phyloP scores from a whole-genome alignment of 768 basidiomycete species.

The Ephemerocybe angulata region DNA sequence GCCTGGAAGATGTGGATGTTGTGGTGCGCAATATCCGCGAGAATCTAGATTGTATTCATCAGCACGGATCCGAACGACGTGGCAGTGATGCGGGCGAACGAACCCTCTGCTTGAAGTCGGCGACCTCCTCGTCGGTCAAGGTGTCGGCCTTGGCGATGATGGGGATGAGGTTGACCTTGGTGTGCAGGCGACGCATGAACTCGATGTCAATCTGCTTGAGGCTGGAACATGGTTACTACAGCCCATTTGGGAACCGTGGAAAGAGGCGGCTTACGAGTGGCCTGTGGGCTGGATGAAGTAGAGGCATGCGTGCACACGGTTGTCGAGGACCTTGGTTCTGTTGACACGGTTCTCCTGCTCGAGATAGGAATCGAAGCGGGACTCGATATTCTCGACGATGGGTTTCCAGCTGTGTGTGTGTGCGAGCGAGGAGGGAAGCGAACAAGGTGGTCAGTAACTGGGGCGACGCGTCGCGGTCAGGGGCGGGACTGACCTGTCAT shows the following conservation, averaged over 20 bases:
- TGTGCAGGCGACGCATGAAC: constrained; percentile 97
- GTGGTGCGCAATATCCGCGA: constrained; percentile 91
- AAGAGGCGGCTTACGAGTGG: constrained; percentile 70
- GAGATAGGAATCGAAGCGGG: constrained; percentile 94
- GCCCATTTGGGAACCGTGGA: constrained; percentile 7
- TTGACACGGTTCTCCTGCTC: constrained; percentile 99
- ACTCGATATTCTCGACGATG: constrained; percentile 96
- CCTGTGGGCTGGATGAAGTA: constrained; percentile 99
- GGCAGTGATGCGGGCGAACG: constrained; percentile 17
- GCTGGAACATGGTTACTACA: constrained; percentile 36
- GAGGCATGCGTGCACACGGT: constrained; percentile 96
- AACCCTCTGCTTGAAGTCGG: constrained; percentile 90
- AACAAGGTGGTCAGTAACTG: constrained; percentile 14
- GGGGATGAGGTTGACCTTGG: constrained; percentile 97
- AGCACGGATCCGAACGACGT: not conserved
- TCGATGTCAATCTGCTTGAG: constrained; percentile 98
- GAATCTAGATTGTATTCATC: constrained; percentile 50
- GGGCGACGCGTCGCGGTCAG: too few species aligned
- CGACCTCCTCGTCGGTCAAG: constrained; percentile 92
- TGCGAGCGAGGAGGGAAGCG: constrained; percentile 12
- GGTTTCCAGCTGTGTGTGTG: constrained; percentile 81
- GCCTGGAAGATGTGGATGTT: constrained; percentile 98
- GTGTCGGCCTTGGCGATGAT: constrained; percentile 99
- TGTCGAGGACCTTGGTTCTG: constrained; percentile 88
- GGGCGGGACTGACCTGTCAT: constrained; percentile 79